Base-by-base conservation (phyloP, 495 filamentous ascomycete genomes). In the Xylona heveae region DNA sequence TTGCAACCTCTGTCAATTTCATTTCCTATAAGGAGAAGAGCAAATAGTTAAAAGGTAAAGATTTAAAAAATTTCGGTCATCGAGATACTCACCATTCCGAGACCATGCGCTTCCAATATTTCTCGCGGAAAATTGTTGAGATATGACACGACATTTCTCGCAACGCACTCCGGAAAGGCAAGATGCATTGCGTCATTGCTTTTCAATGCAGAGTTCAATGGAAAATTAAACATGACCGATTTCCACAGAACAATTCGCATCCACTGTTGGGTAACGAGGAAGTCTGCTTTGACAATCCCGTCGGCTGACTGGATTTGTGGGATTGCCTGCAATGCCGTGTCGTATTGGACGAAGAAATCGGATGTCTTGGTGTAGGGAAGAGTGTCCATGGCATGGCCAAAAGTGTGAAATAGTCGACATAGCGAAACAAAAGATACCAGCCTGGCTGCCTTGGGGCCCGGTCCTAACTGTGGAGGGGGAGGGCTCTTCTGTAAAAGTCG, bases 191-290 rank as follows among this genome's bases (percentile, higher is more conserved):
- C 7, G 8, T 25, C 23, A 7, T 25, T 7, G 23, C 13, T 13
- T 7, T 7, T 13, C 23, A 13, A 25, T 13, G 23, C 7, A 25
- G 23, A 13, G n/a, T n/a, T n/a, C 23, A 25, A 25, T 7, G 13
- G 8, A 7, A 25, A 13, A 7, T 25, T 25, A 13, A 7, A 25
- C 8, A 25, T 25, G 23, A 13, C 23, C 23, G 13, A 8, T 13
- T 25, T 25, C 28, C 28, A 30, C 7, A 30, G 9, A 7, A 30
- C 7, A 9, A 30, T 8, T 14, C 15, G 28, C 28, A 30, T 9
- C 28, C 28, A 30, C 15, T 30, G 28, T 14, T 30, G 28, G 8
- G 28, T 30, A 16, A 30, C 8, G 15, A 30, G 28, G 15, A 30
- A 9, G 15, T 30, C 28, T 8, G 28, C 28, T 9, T n/a, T n/a